Evolutionary conservation across 148 eudicot genomes (phyloP).

Genomic region (Heliamphora exappendiculata): DNA sequence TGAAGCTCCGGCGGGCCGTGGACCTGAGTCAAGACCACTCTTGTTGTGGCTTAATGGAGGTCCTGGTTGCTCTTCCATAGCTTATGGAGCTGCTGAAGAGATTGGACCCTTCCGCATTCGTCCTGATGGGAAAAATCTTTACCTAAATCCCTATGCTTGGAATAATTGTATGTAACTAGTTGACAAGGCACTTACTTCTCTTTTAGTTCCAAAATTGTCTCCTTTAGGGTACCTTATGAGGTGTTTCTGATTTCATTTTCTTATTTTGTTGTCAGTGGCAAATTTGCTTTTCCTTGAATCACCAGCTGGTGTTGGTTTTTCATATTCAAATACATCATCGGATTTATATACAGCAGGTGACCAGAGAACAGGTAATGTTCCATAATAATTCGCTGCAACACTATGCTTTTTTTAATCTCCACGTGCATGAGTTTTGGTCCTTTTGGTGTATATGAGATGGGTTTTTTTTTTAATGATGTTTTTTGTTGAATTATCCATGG

Average conservation of each 20-base stretch:
- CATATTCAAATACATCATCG: conserved; percentile 74
- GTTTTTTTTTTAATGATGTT: neutral
- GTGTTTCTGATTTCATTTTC: conserved; percentile 5
- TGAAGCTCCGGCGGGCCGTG: conserved; percentile 43
- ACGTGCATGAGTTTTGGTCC: neutral
- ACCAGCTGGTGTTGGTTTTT: conserved; percentile 91
- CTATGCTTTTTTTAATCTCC: neutral
- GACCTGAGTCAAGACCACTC: conserved; percentile 56
- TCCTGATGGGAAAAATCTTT: conserved; percentile 61
- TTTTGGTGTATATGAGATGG: neutral
- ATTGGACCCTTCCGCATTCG: conserved; percentile 76
- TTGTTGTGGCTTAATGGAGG: conserved; percentile 94
- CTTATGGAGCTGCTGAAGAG: conserved; percentile 94
- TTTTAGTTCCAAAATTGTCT: neutral
- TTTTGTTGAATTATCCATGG: neutral
- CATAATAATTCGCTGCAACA: neutral
- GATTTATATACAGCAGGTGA: conserved; percentile 73
- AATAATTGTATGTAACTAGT: conserved; percentile 55
- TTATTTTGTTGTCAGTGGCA: conserved; percentile 53
- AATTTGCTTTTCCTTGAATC: conserved; percentile 92
- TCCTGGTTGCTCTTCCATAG: conserved; percentile 93
- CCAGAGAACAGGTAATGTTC: conserved; percentile 53
- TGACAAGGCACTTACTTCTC: neutral
- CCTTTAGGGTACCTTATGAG: neutral
- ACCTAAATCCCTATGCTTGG: conserved; percentile 71